These are phyloP conservation scores for Fraxinus ornus DNA, from an alignment of 305 asterid species.

Conservation along the genomic window DNA sequence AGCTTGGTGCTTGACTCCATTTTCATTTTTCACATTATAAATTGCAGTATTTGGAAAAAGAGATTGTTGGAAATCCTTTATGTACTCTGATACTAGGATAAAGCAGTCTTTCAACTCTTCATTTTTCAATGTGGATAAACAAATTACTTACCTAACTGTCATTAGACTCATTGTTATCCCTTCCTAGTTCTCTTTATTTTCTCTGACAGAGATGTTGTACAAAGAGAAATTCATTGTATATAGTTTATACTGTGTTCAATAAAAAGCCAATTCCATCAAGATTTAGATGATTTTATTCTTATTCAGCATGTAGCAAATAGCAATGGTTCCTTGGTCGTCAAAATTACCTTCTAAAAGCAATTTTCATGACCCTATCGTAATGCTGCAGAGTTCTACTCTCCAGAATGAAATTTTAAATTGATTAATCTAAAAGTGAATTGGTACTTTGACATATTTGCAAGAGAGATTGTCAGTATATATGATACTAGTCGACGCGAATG, in stretches of 20 bases:
- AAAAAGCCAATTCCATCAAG: background rate
- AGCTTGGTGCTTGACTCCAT: too few species aligned
- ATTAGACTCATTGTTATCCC: background rate
- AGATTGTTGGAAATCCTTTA: background rate
- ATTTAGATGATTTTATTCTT: background rate
- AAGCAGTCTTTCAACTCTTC: too few species aligned
- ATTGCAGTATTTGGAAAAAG: too few species aligned
- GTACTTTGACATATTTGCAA: background rate
- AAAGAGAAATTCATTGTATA: background rate
- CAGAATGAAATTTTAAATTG: background rate
- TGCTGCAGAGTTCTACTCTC: background rate
- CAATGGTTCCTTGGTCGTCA: background rate
- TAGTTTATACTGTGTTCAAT: background rate
- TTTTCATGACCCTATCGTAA: background rate
- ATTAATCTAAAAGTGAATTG: background rate
- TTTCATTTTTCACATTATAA: background rate
- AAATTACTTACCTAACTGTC: background rate
- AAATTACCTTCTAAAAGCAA: background rate
- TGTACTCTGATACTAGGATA: background rate
- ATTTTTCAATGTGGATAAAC: background rate
- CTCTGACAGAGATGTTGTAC: background rate
- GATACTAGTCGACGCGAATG: background rate
- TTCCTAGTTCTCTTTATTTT: background rate
- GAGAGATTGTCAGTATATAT: background rate
- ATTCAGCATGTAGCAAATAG: background rate